A percentile compares a stretch with the other conserved stretches of the same genome.
phyloP scores from a whole-genome alignment of 805 yeast species.

The Starmerella etchellsii region DNA sequence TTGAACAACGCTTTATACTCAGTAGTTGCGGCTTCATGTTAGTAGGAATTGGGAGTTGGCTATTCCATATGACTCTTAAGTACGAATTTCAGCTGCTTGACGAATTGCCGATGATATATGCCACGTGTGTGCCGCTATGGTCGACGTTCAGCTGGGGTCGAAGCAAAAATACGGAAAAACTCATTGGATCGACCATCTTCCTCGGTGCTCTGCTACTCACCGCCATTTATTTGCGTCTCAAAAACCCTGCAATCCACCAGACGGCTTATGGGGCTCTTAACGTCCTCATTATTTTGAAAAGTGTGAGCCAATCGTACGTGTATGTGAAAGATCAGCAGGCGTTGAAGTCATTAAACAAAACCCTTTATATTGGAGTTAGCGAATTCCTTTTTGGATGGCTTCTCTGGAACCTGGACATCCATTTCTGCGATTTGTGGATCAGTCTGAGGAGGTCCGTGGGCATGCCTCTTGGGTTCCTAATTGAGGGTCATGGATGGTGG shows the following conservation, averaged over 20 bases:
- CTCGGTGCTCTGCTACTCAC: constrained; percentile 52
- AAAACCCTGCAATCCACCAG: constrained; percentile 84
- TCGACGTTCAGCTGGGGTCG: constrained; percentile 53
- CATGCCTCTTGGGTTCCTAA: constrained; percentile 69
- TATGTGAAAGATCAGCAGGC: constrained; percentile 42
- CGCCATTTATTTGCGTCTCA: constrained; percentile 52
- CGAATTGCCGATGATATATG: constrained; percentile 96
- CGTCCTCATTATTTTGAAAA: constrained; percentile 52
- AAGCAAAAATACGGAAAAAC: constrained; percentile 29
- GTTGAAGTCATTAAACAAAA: constrained; percentile 37
- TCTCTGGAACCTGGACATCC: constrained; percentile 82
- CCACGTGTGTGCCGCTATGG: constrained; percentile 93
- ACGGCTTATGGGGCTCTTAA: constrained; percentile 70
- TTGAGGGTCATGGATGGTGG: constrained; percentile 98
- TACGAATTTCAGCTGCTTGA: constrained; percentile 86
- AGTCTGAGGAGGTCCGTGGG: constrained; percentile 52
- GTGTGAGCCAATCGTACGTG: constrained; percentile 38
- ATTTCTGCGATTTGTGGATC: constrained; percentile 52
- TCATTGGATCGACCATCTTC: constrained; percentile 37
- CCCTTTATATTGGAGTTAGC: constrained; percentile 47
- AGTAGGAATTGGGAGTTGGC: constrained; percentile 90
- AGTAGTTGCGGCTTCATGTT: constrained; percentile 68
- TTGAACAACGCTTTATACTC: constrained; percentile 59
- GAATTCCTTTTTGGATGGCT: constrained; percentile 63
- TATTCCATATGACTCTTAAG: constrained; percentile 88